phyloP scores from a whole-genome alignment of 2,329 filamentous ascomycete genomes.

The Didymella glomerata region DNA sequence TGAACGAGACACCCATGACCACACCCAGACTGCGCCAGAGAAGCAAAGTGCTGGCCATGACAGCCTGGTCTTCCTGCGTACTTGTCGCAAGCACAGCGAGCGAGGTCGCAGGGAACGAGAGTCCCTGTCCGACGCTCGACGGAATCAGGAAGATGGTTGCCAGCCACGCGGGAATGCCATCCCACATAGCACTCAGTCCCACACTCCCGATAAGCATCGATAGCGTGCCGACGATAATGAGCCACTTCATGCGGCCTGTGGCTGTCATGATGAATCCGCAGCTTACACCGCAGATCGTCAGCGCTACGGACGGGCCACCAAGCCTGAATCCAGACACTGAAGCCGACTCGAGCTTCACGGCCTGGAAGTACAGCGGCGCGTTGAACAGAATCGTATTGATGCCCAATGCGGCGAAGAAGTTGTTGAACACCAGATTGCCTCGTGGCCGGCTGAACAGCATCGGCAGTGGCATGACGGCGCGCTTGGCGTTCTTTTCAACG shows the following conservation, averaged over 20 bases:
- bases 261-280: conserved; percentile 56
- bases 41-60: conserved; percentile 71
- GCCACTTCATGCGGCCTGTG: conserved; percentile 54
- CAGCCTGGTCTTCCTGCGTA: conserved; percentile 56
- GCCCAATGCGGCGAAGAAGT: conserved; percentile 60
- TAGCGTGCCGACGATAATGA: conserved; percentile 52
- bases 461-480: conserved; percentile 60
- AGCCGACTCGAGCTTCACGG: conserved; percentile 63
- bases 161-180: conserved; percentile 51
- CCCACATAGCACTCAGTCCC: conserved; percentile 49
- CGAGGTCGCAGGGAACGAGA: conserved; percentile 54
- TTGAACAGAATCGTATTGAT: conserved; percentile 71
- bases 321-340: conserved; percentile 77
- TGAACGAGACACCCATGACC: conserved; percentile 76
- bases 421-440: conserved; percentile 60
- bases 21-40: conserved; percentile 76
- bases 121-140: conserved; percentile 53
- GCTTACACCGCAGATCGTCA: conserved; percentile 53
- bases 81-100: conserved; percentile 55
- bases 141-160: conserved; percentile 54
- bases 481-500: conserved; percentile 50
- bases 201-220: conserved; percentile 50
- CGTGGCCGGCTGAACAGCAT: conserved; percentile 58
- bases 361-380: conserved; percentile 72
- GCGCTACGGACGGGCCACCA: conserved; percentile 66